phyloP scores from a whole-genome alignment of 805 yeast species.

The Ogataea zsoltii region DNA sequence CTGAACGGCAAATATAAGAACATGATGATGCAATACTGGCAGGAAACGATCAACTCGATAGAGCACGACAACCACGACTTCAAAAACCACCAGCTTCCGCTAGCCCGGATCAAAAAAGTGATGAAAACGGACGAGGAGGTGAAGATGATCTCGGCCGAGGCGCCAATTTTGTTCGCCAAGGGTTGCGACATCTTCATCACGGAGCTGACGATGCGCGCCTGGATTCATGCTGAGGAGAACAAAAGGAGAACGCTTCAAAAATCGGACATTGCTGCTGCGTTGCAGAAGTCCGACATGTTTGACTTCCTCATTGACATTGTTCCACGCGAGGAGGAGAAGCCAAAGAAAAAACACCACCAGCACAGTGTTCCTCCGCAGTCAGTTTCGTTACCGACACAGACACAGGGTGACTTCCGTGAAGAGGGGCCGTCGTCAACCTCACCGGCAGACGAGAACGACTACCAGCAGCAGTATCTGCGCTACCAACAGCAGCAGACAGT shows the following conservation, averaged over 20 bases:
- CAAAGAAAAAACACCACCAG: slow-evolving; percentile 35
- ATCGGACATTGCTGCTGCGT: slow-evolving; percentile 92
- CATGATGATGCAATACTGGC: slow-evolving; percentile 97
- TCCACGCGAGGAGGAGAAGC: slow-evolving; percentile 81
- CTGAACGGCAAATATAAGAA: slow-evolving; percentile 78
- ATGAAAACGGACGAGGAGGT: slow-evolving; percentile 98
- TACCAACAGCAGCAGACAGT: slow-evolving; percentile 16
- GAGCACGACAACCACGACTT: slow-evolving; percentile 89
- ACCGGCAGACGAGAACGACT: slow-evolving; percentile 17
- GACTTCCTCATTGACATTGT: slow-evolving; percentile 95
- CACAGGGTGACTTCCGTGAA: neutral
- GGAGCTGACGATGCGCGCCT: slow-evolving; percentile 96
- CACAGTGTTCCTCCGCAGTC: neutral
- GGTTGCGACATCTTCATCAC: slow-evolving; percentile 98
- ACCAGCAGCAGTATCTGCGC: slow-evolving; percentile 22
- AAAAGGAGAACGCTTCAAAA: slow-evolving; percentile 93
- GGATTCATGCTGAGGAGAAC: slow-evolving; percentile 98
- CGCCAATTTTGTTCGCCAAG: slow-evolving; percentile 95
- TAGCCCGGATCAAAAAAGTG: slow-evolving; percentile 94
- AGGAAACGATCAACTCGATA: slow-evolving; percentile 86
- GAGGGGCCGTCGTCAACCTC: slow-evolving; percentile 4
- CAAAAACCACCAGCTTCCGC: slow-evolving; percentile 90
- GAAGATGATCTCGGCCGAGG: slow-evolving; percentile 97
- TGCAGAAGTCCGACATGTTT: slow-evolving; percentile 94
- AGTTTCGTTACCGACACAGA: neutral